Conservation (phyloP, 306 rosid species). For the Heteromeles arbutifolia region DNA sequence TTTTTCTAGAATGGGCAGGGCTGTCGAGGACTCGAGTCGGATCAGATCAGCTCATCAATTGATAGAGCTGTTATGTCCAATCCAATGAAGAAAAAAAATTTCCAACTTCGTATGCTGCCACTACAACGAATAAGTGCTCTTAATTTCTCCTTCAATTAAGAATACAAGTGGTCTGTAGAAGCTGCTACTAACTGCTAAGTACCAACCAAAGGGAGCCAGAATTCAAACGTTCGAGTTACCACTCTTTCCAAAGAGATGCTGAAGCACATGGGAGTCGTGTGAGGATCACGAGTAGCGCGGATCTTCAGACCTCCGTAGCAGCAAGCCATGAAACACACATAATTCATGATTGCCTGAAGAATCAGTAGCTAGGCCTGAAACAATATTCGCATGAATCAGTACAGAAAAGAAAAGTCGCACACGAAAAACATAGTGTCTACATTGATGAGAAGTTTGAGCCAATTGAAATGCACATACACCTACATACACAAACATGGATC, state of each 20-base stretch:
- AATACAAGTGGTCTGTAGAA: slow-evolving; percentile 18
- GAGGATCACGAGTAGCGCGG: slow-evolving; percentile 32
- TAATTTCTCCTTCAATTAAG: slow-evolving; percentile 19
- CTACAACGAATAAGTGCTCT: slow-evolving; percentile 4
- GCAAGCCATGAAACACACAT: slow-evolving; percentile 33
- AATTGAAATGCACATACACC: neutral
- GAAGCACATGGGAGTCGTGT: slow-evolving; percentile 31
- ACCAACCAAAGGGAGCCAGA: slow-evolving; percentile 51
- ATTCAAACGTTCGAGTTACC: slow-evolving; percentile 33
- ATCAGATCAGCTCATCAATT: slow-evolving; percentile 4
- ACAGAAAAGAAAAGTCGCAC: neutral
- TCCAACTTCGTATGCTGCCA: slow-evolving; percentile 10
- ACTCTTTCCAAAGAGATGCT: slow-evolving; percentile 26
- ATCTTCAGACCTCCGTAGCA: slow-evolving; percentile 49
- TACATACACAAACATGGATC: slow-evolving; percentile 9
- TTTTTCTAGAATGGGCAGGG: neutral
- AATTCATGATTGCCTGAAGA: slow-evolving; percentile 33
- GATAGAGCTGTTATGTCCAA: slow-evolving; percentile 3
- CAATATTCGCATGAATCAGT: slow-evolving; percentile 7
- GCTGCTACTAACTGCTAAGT: slow-evolving; percentile 37
- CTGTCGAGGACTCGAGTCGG: neutral
- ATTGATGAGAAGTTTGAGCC: slow-evolving; percentile 4
- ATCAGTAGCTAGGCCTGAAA: slow-evolving; percentile 44
- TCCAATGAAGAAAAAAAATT: slow-evolving; percentile 8
- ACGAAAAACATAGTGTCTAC: neutral